Percentiles rank a stretch among this genome's conserved stretches.
These are phyloP conservation scores for Aureococcus anophagefferens DNA, from an alignment of 108 stramenopile species.

Conservation along the genomic window DNA sequence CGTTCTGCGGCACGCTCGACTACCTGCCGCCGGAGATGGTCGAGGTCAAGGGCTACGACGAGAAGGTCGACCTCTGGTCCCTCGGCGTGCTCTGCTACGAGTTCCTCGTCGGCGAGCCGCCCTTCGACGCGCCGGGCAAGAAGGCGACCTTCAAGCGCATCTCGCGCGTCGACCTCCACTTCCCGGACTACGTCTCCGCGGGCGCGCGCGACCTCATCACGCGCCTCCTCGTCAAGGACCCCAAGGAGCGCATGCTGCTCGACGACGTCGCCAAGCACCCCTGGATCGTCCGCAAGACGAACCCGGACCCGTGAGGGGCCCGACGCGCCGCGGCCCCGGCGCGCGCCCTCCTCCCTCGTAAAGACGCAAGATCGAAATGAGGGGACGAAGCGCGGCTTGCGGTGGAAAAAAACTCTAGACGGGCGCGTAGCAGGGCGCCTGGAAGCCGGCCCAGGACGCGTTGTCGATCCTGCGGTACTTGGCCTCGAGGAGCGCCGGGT, in stretches of 20 bases:
- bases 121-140: constrained; percentile 91
- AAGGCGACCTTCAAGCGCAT: constrained; percentile 85
- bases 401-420: too few species aligned
- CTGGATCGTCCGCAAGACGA: constrained; percentile 57
- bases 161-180: constrained; percentile 76
- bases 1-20: constrained; percentile 95
- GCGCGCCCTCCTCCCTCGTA: too few species aligned
- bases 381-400: too few species aligned
- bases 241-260: constrained; percentile 64
- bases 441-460: too few species aligned
- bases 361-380: too few species aligned
- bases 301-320: neutral
- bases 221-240: constrained; percentile 80
- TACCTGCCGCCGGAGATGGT: constrained; percentile 99
- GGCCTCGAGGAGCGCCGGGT: too few species aligned
- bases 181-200: constrained; percentile 67
- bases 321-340: too few species aligned
- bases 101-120: constrained; percentile 84
- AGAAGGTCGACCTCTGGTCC: constrained; percentile 82
- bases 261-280: constrained; percentile 76
- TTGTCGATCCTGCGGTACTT: too few species aligned
- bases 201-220: constrained; percentile 89
- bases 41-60: constrained; percentile 76
- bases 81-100: constrained; percentile 89
- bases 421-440: too few species aligned